A percentile compares a stretch with the other conserved stretches of the same genome.
Conservation (phyloP, 2,329 filamentous ascomycete genomes). For the Colletotrichum truncatum region DNA sequence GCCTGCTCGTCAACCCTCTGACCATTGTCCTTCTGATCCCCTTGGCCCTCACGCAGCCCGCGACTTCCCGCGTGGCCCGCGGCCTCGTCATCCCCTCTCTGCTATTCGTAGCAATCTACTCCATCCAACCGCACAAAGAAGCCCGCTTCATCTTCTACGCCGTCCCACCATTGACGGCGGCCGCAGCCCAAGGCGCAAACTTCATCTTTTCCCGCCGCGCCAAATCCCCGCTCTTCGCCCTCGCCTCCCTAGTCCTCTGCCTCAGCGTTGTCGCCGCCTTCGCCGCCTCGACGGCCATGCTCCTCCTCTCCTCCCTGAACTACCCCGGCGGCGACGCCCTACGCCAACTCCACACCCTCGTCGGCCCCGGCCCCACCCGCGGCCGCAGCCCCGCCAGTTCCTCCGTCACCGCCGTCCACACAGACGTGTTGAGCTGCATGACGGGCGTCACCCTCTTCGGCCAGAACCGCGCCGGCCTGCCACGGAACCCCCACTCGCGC, state of each 20-base stretch:
- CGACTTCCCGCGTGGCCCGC: slow-evolving; percentile 51
- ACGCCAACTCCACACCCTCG: slow-evolving; percentile 54
- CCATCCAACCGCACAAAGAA: slow-evolving; percentile 93
- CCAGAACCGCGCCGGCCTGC: slow-evolving; percentile 52
- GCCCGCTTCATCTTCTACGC: slow-evolving; percentile 93
- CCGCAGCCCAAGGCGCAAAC: slow-evolving; percentile 77
- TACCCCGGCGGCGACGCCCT: slow-evolving; percentile 92
- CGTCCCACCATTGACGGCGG: slow-evolving; percentile 81
- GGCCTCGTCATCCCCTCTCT: slow-evolving; percentile 72
- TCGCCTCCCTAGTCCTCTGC: slow-evolving; percentile 64
- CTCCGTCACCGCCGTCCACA: slow-evolving; percentile 60
- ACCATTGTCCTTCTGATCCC: slow-evolving; percentile 64
- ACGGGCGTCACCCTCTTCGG: slow-evolving; percentile 75
- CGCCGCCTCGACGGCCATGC: slow-evolving; percentile 69
- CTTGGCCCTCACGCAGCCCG: slow-evolving; percentile 58
- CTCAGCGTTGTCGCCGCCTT: slow-evolving; percentile 70
- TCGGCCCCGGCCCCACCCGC: slow-evolving; percentile 38
- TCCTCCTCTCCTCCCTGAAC: slow-evolving; percentile 86
- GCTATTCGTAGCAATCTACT: slow-evolving; percentile 82
- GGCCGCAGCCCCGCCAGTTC: slow-evolving; percentile 28
- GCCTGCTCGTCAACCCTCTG: slow-evolving; percentile 84
- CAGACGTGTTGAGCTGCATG: slow-evolving; percentile 74
- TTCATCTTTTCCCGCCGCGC: slow-evolving; percentile 73
- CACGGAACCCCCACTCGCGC: slow-evolving; percentile 41
- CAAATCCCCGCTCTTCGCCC: slow-evolving; percentile 65